Conservation (phyloP, 352 stramenopile species). For the Phytopythium ostracodes region DNA sequence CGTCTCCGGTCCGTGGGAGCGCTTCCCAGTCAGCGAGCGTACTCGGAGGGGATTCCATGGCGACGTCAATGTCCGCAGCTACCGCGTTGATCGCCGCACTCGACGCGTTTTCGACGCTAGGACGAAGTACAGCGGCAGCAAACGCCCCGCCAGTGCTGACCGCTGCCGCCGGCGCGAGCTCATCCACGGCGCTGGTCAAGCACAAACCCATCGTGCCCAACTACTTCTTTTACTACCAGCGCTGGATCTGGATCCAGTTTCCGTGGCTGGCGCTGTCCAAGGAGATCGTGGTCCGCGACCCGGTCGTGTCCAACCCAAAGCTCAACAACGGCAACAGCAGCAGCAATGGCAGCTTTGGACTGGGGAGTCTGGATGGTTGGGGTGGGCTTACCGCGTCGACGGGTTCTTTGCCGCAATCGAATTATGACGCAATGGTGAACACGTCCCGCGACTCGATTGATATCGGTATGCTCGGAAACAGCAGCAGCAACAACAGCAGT, state of each 20-base stretch:
- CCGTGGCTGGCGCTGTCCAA: conserved; percentile 87
- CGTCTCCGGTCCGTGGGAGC: not conserved
- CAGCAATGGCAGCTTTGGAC: not conserved
- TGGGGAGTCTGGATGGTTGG: not conserved
- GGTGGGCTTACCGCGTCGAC: not conserved
- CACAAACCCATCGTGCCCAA: conserved; percentile 50
- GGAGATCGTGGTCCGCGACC: conserved; percentile 57
- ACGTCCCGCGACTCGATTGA: conserved; percentile 6
- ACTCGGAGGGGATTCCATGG: not conserved
- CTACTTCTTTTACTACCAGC: conserved; percentile 88
- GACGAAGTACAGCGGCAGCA: not conserved
- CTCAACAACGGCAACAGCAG: conserved; percentile 1
- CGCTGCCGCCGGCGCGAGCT: not conserved
- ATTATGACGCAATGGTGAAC: not conserved
- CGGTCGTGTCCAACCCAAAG: conserved; percentile 31
- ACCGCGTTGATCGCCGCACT: conserved; percentile 22
- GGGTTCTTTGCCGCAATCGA: not conserved
- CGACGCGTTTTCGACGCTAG: conserved; percentile 20
- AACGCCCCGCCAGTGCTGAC: not conserved
- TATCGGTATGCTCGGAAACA: not conserved
- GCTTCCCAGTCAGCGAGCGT: not conserved
- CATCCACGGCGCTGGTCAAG: conserved; percentile 11
- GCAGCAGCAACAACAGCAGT: not conserved
- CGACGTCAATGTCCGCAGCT: conserved; percentile 19
- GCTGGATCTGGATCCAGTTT: conserved; percentile 93